Percentiles rank a stretch among this genome's conserved stretches.
Evolutionary conservation across 164 flowering plant genomes (phyloP).

Genomic region (Hamamelis virginiana): DNA sequence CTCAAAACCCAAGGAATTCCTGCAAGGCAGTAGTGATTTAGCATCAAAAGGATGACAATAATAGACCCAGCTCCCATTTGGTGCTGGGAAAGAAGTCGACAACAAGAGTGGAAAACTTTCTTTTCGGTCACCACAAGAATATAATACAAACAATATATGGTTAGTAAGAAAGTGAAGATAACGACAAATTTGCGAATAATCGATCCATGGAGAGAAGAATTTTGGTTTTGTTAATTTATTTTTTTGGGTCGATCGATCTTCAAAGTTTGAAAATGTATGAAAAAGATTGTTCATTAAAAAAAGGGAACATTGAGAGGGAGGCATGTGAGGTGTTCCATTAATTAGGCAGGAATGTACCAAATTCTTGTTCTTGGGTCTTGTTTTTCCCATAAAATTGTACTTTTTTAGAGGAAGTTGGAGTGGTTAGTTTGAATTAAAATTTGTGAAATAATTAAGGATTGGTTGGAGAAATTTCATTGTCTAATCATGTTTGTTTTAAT

Average conservation of each 20-base stretch:
- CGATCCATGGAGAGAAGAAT: background rate
- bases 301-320: background rate
- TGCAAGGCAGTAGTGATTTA: background rate
- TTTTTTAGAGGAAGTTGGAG: slow-evolving; percentile 11
- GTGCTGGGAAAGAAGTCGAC: slow-evolving; percentile 6
- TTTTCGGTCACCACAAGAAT: background rate
- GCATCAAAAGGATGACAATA: slow-evolving; percentile 8
- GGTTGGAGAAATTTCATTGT: background rate
- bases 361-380: background rate
- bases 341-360: background rate
- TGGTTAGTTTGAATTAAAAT: slow-evolving; percentile 15
- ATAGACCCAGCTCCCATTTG: slow-evolving; percentile 12
- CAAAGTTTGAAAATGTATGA: background rate
- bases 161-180: background rate
- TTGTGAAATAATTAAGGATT: background rate
- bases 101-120: background rate
- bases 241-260: too few relatives aligned
- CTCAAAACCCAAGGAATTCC: background rate
- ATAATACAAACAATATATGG: too few relatives aligned
- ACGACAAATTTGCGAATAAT: background rate
- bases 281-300: background rate
- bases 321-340: background rate
- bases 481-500: slow-evolving; percentile 3
- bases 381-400: background rate
- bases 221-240: background rate